A percentile compares a stretch with the other conserved stretches of the same genome.
Evolutionary conservation across 2,329 filamentous ascomycete species (phyloP).

Genomic region (Scedosporium dehoogii): DNA sequence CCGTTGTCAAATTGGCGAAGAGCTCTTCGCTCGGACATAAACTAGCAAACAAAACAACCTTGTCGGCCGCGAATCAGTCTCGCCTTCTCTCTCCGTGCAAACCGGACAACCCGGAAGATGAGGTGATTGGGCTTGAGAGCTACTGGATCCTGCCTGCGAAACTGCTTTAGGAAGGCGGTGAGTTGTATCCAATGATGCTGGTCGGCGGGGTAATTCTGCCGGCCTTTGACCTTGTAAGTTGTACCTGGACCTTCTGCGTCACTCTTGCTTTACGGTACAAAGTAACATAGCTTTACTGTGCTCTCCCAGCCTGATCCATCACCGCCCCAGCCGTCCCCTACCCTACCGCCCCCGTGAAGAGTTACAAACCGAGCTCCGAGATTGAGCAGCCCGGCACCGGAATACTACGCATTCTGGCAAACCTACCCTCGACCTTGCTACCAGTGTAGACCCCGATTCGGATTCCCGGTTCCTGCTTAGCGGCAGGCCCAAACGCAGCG

Average conservation of each 20-base stretch:
- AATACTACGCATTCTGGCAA: neutral
- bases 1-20: no score
- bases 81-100: no score
- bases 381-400: neutral
- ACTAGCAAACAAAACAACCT: no score
- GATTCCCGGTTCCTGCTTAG: neutral
- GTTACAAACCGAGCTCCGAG: neutral
- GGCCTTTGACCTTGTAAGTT: neutral
- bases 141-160: neutral
- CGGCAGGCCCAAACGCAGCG: slow-evolving; percentile 3
- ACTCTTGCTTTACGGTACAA: neutral
- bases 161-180: neutral
- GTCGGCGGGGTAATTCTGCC: neutral
- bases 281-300: neutral
- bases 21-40: no score
- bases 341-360: neutral
- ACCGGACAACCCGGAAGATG: neutral
- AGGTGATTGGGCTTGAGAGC: neutral
- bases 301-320: neutral
- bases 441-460: neutral
- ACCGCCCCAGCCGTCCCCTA: neutral
- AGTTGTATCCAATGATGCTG: neutral
- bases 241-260: neutral
- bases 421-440: neutral
- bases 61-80: no score